These are phyloP conservation scores for Ceratobasidium sp. DNA, from an alignment of 1,284 basidiomycete species.

Conservation along the genomic window DNA sequence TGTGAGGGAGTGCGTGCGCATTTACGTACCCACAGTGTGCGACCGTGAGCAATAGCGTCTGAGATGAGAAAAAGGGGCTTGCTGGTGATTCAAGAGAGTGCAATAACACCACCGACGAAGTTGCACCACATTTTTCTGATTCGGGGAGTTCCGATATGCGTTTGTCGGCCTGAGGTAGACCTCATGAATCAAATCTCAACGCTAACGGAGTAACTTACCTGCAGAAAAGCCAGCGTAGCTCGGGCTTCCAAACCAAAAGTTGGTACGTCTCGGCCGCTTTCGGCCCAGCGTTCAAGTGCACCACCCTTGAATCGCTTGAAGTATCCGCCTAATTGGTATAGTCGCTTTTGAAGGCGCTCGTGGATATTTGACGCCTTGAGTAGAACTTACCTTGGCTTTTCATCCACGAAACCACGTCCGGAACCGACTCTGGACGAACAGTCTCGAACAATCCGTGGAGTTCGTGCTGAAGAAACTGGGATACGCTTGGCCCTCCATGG, in stretches of 20 bases:
- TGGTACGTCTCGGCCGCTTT: constrained; percentile 58
- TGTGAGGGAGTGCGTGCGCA: not conserved
- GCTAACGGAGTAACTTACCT: constrained; percentile 64
- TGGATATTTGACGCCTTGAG: not conserved
- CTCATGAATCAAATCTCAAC: not conserved
- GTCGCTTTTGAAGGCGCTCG: not conserved
- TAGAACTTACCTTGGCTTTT: constrained; percentile 70
- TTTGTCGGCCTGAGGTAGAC: constrained; percentile 67
- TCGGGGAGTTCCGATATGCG: constrained; percentile 71
- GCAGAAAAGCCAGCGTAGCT: constrained; percentile 86
- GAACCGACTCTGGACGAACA: constrained; percentile 74
- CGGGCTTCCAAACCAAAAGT: constrained; percentile 85
- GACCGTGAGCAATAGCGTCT: constrained; percentile 82
- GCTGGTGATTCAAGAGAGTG: constrained; percentile 85
- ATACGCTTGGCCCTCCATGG: constrained; percentile 84
- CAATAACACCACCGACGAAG: constrained; percentile 89
- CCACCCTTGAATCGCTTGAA: constrained; percentile 90
- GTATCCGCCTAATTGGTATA: constrained; percentile 69
- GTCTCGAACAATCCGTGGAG: constrained; percentile 85
- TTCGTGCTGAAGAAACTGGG: constrained; percentile 82
- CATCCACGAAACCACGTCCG: constrained; percentile 81
- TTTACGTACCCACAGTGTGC: constrained; percentile 87
- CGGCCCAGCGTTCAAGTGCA: constrained; percentile 75
- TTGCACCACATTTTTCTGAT: constrained; percentile 75
- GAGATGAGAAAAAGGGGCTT: constrained; percentile 82